Evolutionary conservation across 23 red algal species (phyloP), one percentile per base, ranked within the genome.

Genomic region (Gracilaria caudata): DNA sequence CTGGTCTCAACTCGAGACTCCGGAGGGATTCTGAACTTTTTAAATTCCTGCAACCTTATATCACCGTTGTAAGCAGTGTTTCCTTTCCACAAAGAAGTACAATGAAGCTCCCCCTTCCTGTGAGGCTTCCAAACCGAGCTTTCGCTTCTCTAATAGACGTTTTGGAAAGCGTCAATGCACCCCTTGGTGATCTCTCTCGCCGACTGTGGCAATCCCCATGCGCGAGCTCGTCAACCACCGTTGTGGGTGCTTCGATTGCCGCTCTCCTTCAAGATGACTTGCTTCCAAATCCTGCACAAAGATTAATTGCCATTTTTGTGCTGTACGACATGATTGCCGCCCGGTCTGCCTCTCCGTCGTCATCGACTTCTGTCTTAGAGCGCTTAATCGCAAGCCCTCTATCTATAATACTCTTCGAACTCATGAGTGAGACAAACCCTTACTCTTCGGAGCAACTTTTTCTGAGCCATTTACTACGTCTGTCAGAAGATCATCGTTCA

Each of bases 261-360:
- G 57, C 87, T 39, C 87, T 91, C 33, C 63, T 91, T 33, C 87
- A 91, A 73, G 87, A 91, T 73, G 46, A 82, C 41, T 63, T 91
- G 28, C 77, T 91, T 26, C 76, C 87, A 11, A 26, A 68, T 66
- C 87, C 87, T 12, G 11, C 77, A 24, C 87, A 91, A 39, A 13
- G 87, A 40, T 26, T 91, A 13, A 61, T 91, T 33, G 87, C 76
- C 40, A 91, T 91, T 64, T 91, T 81, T 58, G 63, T 82, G 25
- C 66, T 91, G 17, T 91, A 81, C 55, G 87, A 91, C 61, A 91
- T 91, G 76, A 80, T 91, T 73, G 87, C 68, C 39, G 46, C 77
- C 7, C 76, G 61, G 38, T 77, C 57, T 82, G 57, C 51, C 8
- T 32, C 66, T 58, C 23, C 87, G 7, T 40, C 76, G 4, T 36